Base-by-base conservation (phyloP, 1,284 basidiomycete species). In the Cryptococcus amylolentus region DNA sequence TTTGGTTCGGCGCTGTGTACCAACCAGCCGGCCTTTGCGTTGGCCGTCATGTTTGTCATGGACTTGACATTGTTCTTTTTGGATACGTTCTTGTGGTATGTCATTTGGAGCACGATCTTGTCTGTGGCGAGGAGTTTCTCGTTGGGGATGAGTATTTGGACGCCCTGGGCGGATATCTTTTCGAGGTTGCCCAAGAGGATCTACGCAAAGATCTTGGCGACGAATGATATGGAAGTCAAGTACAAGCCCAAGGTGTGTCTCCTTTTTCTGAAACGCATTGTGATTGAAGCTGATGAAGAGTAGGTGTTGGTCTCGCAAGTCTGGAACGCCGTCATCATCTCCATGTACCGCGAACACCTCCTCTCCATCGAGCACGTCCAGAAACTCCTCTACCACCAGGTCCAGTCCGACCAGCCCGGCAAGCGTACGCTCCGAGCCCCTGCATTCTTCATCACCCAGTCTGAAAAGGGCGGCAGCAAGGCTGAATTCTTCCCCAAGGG, bases 301-400 rank as follows among this genome's bases (percentile, higher is more conserved):
- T 23, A 89, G 88, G 92, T 97, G 37, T 82, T 97, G 38, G 93
- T 97, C 38, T 95, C 91, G 23, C 93, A 97, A 78, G 91, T 96
- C 58, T 96, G 93, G 93, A 97, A 97, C 74, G 92, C 93, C 40
- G 86, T 97, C 78, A 95, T 97, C 78, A 96, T 97, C 64, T 96
- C 92, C n/a, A 97, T 97, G 93, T 97, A 96, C 77, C 87, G 93
- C 69, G 93, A 96, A 76, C 93, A 96, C 75, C 75, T 96, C n/a
- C 80, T 96, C 41, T 95, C 91, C 49, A 95, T 95, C 73, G 91
- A 94, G 65, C 91, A 96, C 71, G 91, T 96, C 38, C 91, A 95
- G 79, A 91, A 91, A 71, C 79, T 96, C 8, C 83, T 96, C 6
- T 96, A 97, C 70, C 94, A 96, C 74, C 93, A 96, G 76, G 88